Conservation (phyloP, 2,329 filamentous ascomycete species). For the Thielaviopsis euricoi region DNA sequence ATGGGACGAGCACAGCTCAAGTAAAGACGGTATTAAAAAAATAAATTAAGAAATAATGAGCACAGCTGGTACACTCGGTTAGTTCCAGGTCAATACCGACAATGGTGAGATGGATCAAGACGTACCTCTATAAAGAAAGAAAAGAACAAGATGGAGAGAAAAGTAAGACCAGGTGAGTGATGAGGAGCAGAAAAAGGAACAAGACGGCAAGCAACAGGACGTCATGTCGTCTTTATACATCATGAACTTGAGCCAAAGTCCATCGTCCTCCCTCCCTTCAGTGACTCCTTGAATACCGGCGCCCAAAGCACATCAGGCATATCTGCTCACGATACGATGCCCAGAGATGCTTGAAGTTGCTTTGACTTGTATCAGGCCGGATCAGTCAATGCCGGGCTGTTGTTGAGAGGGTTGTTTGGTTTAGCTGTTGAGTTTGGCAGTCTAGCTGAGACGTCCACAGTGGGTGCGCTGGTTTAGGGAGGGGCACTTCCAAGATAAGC, state of each 20-base stretch:
- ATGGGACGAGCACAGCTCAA: background rate
- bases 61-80: constrained; percentile 14
- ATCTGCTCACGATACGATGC: too few relatives aligned
- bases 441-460: too few relatives aligned
- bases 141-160: constrained; percentile 14
- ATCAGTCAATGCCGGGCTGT: background rate
- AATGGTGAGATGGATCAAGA: constrained; percentile 6
- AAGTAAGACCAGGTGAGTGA: background rate
- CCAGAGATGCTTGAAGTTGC: background rate
- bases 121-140: constrained; percentile 10
- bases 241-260: background rate
- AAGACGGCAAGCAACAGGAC: background rate
- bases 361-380: background rate
- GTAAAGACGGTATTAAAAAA: background rate
- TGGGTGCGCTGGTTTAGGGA: too few relatives aligned
- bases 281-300: background rate
- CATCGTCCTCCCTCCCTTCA: background rate
- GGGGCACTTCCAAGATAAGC: too few relatives aligned
- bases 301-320: background rate
- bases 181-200: background rate
- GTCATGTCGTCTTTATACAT: background rate
- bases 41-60: constrained; percentile 12
- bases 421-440: background rate
- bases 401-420: background rate
- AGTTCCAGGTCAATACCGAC: constrained; percentile 11